Evolutionary conservation across 108 stramenopile species (phyloP), one percentile per base, ranked within the genome.

Genomic region (Nannochloropsis oceanica): DNA sequence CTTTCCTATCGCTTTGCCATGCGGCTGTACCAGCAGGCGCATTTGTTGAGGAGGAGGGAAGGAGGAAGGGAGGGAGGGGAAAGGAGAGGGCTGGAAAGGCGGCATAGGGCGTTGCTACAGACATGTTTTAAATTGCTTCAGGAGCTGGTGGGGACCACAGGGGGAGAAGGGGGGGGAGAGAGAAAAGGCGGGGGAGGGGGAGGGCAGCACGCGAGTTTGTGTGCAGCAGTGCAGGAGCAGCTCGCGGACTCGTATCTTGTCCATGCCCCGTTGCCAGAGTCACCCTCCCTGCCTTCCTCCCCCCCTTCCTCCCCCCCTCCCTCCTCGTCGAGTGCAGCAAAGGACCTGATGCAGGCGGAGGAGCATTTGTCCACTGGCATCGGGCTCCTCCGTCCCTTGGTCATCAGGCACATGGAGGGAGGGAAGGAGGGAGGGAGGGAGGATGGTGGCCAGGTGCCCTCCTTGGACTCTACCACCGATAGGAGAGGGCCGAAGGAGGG

Each of bases 1-100:
- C 87, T 86, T 22, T 88, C 85, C 87, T 88, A 88, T 82, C 86
- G 88, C 25, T 88, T 88, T 34, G 86, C 88, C 12, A 34, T 88
- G 24, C 86, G 88, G 43, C 85, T 88, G n/a, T 87, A 84, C 18
- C 88, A 88, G 44, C 88, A 88, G 12, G 13, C 24, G 59, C 43
- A 79, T 0, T 83, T 81, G 27, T 43, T 84, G 27, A 87, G 87
- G 86, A 81, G 84, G 24, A 26, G 84, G 42, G 79, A 43, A 11
- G 84, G 84, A 14, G 82, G 79, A 81, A 27, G 46, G 26, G 85
- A 42, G 26, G 26, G 24, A 42, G 84, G n/a, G 12, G 59, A 26
- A 25, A 9, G 82, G 27, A 82, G 50, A 7, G 84, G 18, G 83
- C 73, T 88, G 11, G 87, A 85, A 43, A 84, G 85, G 18, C 84